Percentiles rank a stretch among this genome's conserved stretches.
phyloP scores from a whole-genome alignment of 768 basidiomycete genomes.

The Lactifluus piperatus region DNA sequence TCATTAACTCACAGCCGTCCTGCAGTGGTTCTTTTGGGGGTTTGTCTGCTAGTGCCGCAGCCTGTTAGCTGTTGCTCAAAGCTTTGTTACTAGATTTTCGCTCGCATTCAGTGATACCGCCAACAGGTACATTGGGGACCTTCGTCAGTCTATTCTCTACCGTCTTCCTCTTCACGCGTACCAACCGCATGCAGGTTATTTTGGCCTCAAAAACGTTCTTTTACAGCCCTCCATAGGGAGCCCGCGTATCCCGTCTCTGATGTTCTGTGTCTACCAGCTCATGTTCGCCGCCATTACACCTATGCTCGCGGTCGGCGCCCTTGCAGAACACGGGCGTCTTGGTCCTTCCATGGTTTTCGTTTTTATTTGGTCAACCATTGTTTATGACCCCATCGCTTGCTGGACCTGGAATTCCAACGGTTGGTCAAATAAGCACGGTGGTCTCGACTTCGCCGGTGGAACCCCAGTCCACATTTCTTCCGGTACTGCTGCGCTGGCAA shows the following conservation, averaged over 20 bases:
- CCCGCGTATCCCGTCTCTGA: slow-evolving; percentile 57
- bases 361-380: slow-evolving; percentile 80
- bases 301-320: slow-evolving; percentile 84
- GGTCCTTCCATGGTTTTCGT: slow-evolving; percentile 85
- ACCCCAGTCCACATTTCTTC: slow-evolving; percentile 96
- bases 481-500: slow-evolving; percentile 84
- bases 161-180: background rate
- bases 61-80: background rate
- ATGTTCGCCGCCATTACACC: slow-evolving; percentile 93
- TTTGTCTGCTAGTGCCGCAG: background rate
- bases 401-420: slow-evolving; percentile 91
- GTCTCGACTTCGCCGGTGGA: slow-evolving; percentile 90
- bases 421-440: slow-evolving; percentile 71
- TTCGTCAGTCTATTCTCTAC: slow-evolving; percentile 41
- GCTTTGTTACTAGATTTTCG: slow-evolving; percentile 41
- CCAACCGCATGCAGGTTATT: slow-evolving; percentile 50
- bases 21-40: slow-evolving; percentile 97
- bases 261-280: slow-evolving; percentile 79
- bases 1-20: slow-evolving; percentile 7
- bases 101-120: slow-evolving; percentile 81
- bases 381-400: slow-evolving; percentile 91
- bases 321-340: slow-evolving; percentile 81
- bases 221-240: slow-evolving; percentile 68
- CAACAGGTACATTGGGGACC: slow-evolving; percentile 71
- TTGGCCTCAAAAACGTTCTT: slow-evolving; percentile 73